These are phyloP conservation scores for Vigna hirtella DNA, from an alignment of 306 rosid species.

Conservation along the genomic window DNA sequence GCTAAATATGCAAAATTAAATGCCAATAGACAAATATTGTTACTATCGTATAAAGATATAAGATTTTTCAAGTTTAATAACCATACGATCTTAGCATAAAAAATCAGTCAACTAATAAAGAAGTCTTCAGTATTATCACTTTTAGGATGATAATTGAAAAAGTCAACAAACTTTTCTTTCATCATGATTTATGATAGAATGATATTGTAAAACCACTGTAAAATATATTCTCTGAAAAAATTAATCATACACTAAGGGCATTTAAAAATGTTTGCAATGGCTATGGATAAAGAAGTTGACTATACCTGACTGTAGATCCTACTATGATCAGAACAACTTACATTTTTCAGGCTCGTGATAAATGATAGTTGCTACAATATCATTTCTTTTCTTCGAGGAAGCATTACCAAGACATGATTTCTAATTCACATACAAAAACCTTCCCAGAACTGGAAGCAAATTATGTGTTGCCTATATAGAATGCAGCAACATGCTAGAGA, in stretches of 20 bases:
- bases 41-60: background rate
- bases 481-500: conserved; percentile 33
- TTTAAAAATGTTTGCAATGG: conserved; percentile 5
- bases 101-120: background rate
- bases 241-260: background rate
- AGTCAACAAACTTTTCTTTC: too few species aligned
- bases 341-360: background rate
- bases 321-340: background rate
- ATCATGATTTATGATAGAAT: background rate
- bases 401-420: conserved; percentile 3
- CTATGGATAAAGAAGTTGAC: background rate
- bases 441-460: conserved; percentile 10
- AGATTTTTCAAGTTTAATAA: too few species aligned
- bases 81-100: too few species aligned
- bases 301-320: background rate
- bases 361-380: background rate
- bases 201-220: background rate
- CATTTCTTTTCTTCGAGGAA: background rate
- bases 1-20: background rate
- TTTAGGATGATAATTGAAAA: too few species aligned
- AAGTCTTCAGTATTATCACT: background rate
- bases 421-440: background rate
- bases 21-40: background rate
- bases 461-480: conserved; percentile 8
- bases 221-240: background rate